Evolutionary conservation across 306 rosid genomes (phyloP).

Genomic region (Rubus parviflorus): DNA sequence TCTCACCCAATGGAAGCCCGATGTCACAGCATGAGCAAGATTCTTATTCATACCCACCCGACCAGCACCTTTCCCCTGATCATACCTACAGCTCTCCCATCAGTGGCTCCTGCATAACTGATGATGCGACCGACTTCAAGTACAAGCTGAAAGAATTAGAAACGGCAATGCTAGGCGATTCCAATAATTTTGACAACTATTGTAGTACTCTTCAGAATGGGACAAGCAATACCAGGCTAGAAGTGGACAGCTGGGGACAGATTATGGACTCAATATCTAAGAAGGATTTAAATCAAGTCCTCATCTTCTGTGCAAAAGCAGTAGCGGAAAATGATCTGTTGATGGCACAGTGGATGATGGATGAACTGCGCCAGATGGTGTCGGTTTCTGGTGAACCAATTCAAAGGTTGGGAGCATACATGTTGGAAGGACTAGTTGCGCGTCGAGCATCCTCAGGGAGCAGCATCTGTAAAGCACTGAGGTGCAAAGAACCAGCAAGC

Average conservation of each 20-base stretch:
- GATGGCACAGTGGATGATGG: slow-evolving; percentile 74
- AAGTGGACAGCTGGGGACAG: slow-evolving; percentile 71
- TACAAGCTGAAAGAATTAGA: slow-evolving; percentile 84
- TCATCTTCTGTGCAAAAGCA: slow-evolving; percentile 73
- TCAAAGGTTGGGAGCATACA: slow-evolving; percentile 94
- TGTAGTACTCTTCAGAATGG: slow-evolving; percentile 46
- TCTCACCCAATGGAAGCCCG: slow-evolving; percentile 73
- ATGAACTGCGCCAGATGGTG: slow-evolving; percentile 73
- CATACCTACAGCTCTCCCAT: slow-evolving; percentile 63
- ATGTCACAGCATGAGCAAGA: slow-evolving; percentile 74
- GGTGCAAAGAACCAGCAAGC: slow-evolving; percentile 84
- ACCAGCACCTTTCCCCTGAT: slow-evolving; percentile 59
- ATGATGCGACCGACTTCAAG: slow-evolving; percentile 61
- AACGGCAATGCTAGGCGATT: slow-evolving; percentile 88
- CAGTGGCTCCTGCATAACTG: slow-evolving; percentile 77
- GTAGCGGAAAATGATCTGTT: slow-evolving; percentile 66
- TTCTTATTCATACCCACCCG: slow-evolving; percentile 51
- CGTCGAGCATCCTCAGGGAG: slow-evolving; percentile 64
- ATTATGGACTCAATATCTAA: slow-evolving; percentile 62
- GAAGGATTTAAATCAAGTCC: slow-evolving; percentile 65
- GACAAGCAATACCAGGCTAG: slow-evolving; percentile 40
- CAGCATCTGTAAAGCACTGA: slow-evolving; percentile 68
- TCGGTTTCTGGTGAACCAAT: slow-evolving; percentile 93
- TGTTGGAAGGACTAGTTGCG: slow-evolving; percentile 95
- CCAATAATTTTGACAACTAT: slow-evolving; percentile 51